phyloP scores from a whole-genome alignment of 2,329 filamentous ascomycete species.

The Aureobasidium melanogenum region DNA sequence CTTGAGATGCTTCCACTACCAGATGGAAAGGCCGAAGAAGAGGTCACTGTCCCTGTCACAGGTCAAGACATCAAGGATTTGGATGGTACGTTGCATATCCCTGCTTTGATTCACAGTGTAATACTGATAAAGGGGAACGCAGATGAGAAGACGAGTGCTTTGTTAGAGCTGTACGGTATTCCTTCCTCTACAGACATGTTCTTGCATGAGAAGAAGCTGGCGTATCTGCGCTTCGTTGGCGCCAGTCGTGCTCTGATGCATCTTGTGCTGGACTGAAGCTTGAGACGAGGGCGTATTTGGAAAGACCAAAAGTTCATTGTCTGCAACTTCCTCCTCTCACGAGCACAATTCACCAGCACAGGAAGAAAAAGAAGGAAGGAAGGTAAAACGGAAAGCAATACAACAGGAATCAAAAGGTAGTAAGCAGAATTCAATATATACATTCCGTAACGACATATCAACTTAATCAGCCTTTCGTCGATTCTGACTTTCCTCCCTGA shows the following conservation, averaged over 20 bases:
- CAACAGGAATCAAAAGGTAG: too few species aligned
- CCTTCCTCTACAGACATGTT: not conserved
- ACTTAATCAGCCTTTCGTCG: not conserved
- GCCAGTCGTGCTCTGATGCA: not conserved
- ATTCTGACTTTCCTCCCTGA: not conserved
- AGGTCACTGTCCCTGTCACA: not conserved
- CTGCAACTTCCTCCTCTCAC: too few species aligned
- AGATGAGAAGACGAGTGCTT: not conserved
- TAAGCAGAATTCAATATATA: too few species aligned
- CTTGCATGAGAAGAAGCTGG: slow-evolving; percentile 1
- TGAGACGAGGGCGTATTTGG: not conserved
- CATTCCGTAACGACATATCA: too few species aligned
- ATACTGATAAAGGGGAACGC: not conserved
- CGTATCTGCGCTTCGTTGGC: slow-evolving; percentile 3
- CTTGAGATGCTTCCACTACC: not conserved
- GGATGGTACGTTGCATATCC: not conserved
- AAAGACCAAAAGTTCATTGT: too few species aligned
- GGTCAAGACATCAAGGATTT: not conserved
- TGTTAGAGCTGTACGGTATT: not conserved
- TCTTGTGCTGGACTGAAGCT: not conserved
- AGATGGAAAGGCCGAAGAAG: not conserved
- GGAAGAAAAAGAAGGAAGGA: too few species aligned
- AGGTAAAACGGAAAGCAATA: too few species aligned
- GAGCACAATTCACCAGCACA: too few species aligned
- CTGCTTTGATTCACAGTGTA: not conserved